A percentile compares a stretch with the other conserved stretches of the same genome.
Evolutionary conservation across 164 flowering plant species (phyloP).

Genomic region (Tinospora cordifolia): DNA sequence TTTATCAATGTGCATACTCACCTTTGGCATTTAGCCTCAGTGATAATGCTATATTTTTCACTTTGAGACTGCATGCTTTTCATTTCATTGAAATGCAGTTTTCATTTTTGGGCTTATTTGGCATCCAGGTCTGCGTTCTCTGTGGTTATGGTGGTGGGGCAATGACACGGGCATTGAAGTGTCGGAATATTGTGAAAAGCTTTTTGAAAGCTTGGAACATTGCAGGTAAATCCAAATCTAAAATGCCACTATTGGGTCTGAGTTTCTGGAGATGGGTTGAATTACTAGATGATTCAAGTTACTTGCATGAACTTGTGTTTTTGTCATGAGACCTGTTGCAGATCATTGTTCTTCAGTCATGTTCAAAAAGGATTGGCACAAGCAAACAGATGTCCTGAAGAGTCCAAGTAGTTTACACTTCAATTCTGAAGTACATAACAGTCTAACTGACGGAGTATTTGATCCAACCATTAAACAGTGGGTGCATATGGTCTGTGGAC

Average conservation of each 20-base stretch:
- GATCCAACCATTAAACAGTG: constrained; percentile 52
- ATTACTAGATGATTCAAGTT: constrained; percentile 10
- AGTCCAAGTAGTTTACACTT: constrained; percentile 6
- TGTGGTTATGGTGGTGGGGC: constrained; percentile 68
- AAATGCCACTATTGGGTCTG: constrained; percentile 10
- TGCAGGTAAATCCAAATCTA: constrained; percentile 18
- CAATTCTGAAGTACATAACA: constrained; percentile 27
- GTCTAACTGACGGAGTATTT: constrained; percentile 37
- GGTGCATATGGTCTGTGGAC: constrained; percentile 73
- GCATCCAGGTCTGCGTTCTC: constrained; percentile 49
- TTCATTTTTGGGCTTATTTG: constrained; percentile 2
- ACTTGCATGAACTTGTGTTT: constrained; percentile 12
- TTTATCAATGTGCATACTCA: neutral
- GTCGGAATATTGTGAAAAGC: constrained; percentile 40
- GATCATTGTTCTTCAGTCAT: constrained; percentile 10
- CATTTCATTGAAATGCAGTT: neutral
- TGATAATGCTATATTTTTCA: neutral
- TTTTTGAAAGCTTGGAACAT: constrained; percentile 44
- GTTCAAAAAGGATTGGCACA: constrained; percentile 13
- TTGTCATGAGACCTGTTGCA: constrained; percentile 12
- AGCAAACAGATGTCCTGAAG: constrained; percentile 8
- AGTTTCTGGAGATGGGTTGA: constrained; percentile 14
- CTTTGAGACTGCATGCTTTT: neutral
- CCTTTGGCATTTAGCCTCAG: neutral
- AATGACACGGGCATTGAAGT: constrained; percentile 52